These are phyloP conservation scores for Neospora caninum DNA, from an alignment of 169 alveolate genomes.

Conservation along the genomic window DNA sequence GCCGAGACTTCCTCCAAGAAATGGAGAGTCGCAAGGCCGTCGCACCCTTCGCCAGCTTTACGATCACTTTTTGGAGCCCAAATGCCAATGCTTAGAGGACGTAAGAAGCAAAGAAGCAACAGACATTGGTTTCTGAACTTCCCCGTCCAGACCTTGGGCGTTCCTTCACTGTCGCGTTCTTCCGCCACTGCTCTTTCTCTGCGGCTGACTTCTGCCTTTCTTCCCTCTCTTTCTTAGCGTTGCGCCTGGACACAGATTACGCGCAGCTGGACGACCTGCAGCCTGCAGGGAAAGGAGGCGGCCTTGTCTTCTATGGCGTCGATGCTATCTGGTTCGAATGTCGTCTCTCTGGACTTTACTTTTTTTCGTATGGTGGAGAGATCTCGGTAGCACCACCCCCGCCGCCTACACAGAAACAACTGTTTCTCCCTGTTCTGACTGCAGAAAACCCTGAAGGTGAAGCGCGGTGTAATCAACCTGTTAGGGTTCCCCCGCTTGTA, in stretches of 20 bases:
- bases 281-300: not conserved
- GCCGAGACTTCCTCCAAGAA: not conserved
- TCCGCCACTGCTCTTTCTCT: not conserved
- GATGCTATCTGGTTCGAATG: not conserved
- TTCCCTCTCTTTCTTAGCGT: not conserved
- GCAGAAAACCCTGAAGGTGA: conserved; percentile 42
- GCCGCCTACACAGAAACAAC: no score
- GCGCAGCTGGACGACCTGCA: not conserved
- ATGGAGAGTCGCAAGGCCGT: conserved; percentile 36
- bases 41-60: conserved; percentile 46
- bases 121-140: not conserved
- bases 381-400: no score
- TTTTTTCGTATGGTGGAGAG: no score
- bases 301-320: not conserved
- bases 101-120: conserved; percentile 13
- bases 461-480: conserved; percentile 42
- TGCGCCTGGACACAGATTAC: not conserved
- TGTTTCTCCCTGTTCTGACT: no score
- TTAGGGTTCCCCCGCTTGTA: conserved; percentile 36
- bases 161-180: not conserved
- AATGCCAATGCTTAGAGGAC: conserved; percentile 21
- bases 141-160: not conserved
- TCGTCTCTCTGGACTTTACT: not conserved
- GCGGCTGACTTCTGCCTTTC: no score
- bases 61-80: conserved; percentile 56